A percentile compares a stretch with the other conserved stretches of the same genome.
Evolutionary conservation across 148 eudicot genomes (phyloP).

Genomic region (Rhododendron molle): DNA sequence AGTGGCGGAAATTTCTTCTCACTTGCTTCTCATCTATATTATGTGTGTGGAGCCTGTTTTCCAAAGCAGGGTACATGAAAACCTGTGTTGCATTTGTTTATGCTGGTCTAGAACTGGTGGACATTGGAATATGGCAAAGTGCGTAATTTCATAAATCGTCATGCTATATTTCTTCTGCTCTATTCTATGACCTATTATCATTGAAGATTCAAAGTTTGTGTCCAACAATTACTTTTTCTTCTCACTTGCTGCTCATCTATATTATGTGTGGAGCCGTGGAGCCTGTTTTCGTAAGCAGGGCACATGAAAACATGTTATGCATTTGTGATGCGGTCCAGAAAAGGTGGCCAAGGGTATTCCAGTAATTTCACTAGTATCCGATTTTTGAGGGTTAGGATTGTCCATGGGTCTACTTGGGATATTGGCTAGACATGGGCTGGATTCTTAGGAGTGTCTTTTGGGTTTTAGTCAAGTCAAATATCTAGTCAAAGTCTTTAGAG

Average conservation of each 20-base stretch:
- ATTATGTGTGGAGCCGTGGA: background rate
- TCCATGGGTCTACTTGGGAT: too few relatives aligned
- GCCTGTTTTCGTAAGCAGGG: background rate
- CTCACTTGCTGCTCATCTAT: constrained; percentile 1
- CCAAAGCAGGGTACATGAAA: background rate
- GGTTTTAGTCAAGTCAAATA: too few relatives aligned
- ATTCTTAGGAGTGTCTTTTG: too few relatives aligned
- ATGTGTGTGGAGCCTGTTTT: background rate
- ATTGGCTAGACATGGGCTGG: too few relatives aligned
- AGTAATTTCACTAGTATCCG: too few relatives aligned
- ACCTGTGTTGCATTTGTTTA: background rate
- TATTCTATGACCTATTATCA: constrained; percentile 53
- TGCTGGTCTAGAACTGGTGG: background rate
- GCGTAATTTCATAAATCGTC: background rate
- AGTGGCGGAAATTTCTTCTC: background rate
- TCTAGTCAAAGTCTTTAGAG: too few relatives aligned
- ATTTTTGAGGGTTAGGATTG: too few relatives aligned
- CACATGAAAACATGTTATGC: background rate
- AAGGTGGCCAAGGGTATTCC: too few relatives aligned
- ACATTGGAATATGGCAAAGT: background rate
- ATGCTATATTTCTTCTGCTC: background rate
- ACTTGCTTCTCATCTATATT: background rate
- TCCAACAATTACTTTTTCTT: constrained; percentile 40
- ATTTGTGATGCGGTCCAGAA: too few relatives aligned
- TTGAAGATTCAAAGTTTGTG: constrained; percentile 94